A percentile compares a stretch with the other conserved stretches of the same genome.
Evolutionary conservation across 345 rosid genomes (phyloP).

Genomic region (Populus davidiana): DNA sequence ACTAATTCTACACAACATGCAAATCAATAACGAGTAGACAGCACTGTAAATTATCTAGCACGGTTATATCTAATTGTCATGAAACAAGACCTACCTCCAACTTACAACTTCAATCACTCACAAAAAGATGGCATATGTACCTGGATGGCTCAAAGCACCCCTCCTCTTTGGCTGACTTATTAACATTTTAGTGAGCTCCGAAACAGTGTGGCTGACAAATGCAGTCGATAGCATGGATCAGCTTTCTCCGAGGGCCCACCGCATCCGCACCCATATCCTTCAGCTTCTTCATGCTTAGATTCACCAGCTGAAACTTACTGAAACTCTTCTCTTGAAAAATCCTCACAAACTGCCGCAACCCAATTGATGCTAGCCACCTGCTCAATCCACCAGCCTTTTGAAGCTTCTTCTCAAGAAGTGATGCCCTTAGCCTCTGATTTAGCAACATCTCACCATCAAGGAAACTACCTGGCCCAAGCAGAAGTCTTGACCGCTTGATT

Average conservation of each 20-base stretch:
- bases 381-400: slow-evolving; percentile 75
- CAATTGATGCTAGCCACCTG: slow-evolving; percentile 71
- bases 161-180: neutral
- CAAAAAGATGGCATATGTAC: neutral
- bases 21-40: no score
- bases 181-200: slow-evolving; percentile 26
- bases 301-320: slow-evolving; percentile 69
- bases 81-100: neutral
- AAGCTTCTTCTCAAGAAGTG: slow-evolving; percentile 71
- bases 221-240: slow-evolving; percentile 88
- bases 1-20: no score
- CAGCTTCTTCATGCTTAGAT: slow-evolving; percentile 85
- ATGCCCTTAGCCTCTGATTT: slow-evolving; percentile 58
- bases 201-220: slow-evolving; percentile 64
- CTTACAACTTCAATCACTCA: neutral
- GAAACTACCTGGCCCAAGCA: slow-evolving; percentile 33
- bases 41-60: neutral
- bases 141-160: neutral
- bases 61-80: neutral
- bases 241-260: slow-evolving; percentile 89
- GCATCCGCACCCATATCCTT: slow-evolving; percentile 94
- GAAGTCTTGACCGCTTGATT: slow-evolving; percentile 33
- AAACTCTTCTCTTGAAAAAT: slow-evolving; percentile 56
- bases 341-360: slow-evolving; percentile 70
- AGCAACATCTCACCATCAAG: slow-evolving; percentile 37